Percentiles rank a stretch among this genome's conserved stretches.
These are phyloP conservation scores for Backusella mclennaniae DNA, from an alignment of 192 early-diverging fungal species.

Conservation along the genomic window DNA sequence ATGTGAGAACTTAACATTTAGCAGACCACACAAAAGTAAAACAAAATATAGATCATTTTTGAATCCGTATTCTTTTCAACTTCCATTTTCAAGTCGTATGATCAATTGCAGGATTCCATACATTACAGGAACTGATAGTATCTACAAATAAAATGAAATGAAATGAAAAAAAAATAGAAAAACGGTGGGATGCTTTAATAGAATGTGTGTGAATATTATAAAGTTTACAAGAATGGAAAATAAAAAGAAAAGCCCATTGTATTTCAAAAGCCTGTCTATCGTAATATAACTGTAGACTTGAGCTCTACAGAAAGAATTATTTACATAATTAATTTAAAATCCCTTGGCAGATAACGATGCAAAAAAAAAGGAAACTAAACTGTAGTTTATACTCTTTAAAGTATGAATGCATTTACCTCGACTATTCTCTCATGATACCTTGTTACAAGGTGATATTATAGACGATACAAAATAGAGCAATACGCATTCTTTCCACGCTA, in stretches of 20 bases:
- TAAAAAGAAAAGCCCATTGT: not conserved
- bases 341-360: not conserved
- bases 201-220: not conserved
- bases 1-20: not conserved
- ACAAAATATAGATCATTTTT: not conserved
- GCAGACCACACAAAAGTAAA: not conserved
- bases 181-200: not conserved
- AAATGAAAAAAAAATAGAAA: not conserved
- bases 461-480: not conserved
- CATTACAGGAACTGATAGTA: not conserved
- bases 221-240: not conserved
- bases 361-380: not conserved
- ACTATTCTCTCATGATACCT: not conserved
- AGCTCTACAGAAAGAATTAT: not conserved
- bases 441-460: not conserved
- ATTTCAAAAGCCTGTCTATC: not conserved
- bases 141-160: not conserved
- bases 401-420: not conserved
- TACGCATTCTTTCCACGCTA: not conserved
- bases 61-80: not conserved
- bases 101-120: not conserved
- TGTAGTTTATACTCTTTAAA: not conserved
- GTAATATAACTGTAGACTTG: not conserved
- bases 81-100: not conserved
- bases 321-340: not conserved